These are phyloP conservation scores for Solanum chiquidenum DNA, from an alignment of 257 asterid genomes.

Conservation along the genomic window DNA sequence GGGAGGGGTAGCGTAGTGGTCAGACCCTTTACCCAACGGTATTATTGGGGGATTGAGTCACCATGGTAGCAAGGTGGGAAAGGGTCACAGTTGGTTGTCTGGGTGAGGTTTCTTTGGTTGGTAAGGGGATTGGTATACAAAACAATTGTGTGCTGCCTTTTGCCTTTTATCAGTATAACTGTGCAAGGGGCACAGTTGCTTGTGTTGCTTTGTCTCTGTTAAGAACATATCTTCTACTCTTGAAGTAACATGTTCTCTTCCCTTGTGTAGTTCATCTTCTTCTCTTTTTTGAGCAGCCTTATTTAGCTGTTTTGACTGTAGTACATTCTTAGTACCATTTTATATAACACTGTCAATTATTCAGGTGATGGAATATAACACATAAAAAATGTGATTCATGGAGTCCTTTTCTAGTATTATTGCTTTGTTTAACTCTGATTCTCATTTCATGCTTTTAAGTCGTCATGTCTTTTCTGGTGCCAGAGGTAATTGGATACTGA, in stretches of 20 bases:
- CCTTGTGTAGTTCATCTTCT: neutral
- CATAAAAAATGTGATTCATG: neutral
- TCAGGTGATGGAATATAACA: neutral
- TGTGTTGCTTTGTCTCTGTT: neutral
- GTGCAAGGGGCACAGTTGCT: neutral
- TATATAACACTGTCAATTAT: neutral
- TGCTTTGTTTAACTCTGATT: neutral
- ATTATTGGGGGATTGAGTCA: neutral
- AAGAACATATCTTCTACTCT: neutral
- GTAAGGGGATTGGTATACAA: neutral
- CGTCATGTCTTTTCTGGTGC: neutral
- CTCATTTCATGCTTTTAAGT: neutral
- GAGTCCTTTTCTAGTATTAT: neutral
- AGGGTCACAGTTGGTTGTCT: neutral
- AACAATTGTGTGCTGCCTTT: neutral
- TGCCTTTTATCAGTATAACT: neutral
- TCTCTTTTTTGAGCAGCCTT: neutral
- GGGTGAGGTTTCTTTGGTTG: neutral
- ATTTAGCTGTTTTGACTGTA: neutral
- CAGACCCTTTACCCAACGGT: neutral
- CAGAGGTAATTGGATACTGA: neutral
- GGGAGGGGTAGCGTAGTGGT: neutral
- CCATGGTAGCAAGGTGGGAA: neutral
- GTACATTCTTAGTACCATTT: neutral
- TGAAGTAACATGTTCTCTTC: neutral